Evolutionary conservation across 1,139 yeast species (phyloP), one percentile per base, ranked within the genome.

Genomic region (Scheffersomyces stambukii): DNA sequence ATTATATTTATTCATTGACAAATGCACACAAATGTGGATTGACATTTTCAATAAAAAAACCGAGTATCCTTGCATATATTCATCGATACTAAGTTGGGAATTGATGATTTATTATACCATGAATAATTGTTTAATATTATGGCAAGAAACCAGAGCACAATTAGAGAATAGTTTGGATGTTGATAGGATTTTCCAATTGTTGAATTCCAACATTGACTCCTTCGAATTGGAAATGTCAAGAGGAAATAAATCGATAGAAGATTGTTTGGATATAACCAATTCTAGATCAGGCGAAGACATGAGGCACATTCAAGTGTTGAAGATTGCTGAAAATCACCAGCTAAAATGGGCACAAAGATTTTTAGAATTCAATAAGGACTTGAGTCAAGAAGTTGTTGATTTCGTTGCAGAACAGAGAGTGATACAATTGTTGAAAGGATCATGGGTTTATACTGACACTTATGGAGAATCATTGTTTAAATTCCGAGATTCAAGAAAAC

Each of bases 331-430:
- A 13, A 38, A 45, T 0, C 65, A 60, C 24, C 33, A 45, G 8
- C 31, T 37, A 0, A 39, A 41, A 6, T 72, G 81, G 69, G 45
- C 50, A 3, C 31, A 43, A 1, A 59, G 63, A 33, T 60, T 75
- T 27, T 38, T 50, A 7, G 68, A 60, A 21, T 80, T 85, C 45
- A 71, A 76, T 46, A 56, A 57, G 9, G 57, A 67, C 28, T 61
- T 83, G 36, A 54, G 69, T 4, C 56, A 58, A 11, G 91, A 85
- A 48, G 85, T 82, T 0, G 61, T 70, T 40, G 82, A 80, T 30
- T 83, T 82, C 49, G 89, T 85, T n/a, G 69, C 75, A 36, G 91
- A 82, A 48, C 94, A 84, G 54, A 66, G 94, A 42, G 76, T 81
- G 25, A 59, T 81, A 32, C 79, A 79, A 45, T 56, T 86, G 30